Percentiles rank a stretch among this genome's conserved stretches.
Conservation (phyloP, 2,329 filamentous ascomycete genomes). For the Aspergillus texensis region DNA sequence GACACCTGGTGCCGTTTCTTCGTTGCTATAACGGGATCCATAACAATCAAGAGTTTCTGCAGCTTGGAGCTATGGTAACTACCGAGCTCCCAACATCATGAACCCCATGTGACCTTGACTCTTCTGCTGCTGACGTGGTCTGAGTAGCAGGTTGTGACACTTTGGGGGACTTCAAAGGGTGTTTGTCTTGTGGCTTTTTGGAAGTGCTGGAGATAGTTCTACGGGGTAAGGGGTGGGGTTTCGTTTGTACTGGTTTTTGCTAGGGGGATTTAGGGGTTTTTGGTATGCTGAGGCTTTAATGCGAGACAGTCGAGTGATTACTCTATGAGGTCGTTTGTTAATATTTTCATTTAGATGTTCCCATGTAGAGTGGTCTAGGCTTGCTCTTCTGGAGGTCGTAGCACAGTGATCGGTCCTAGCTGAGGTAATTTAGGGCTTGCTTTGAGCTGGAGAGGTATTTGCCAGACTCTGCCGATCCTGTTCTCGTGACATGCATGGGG, state of each 20-base stretch:
- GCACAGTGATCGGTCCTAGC: not conserved
- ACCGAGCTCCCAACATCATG: not conserved
- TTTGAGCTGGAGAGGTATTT: not conserved
- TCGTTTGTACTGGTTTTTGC: too few species aligned
- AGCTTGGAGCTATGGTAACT: not conserved
- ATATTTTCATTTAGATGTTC: accelerated
- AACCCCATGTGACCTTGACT: not conserved
- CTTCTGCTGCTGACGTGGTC: not conserved
- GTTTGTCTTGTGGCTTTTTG: not conserved
- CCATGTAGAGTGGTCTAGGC: not conserved
- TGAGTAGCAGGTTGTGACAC: not conserved
- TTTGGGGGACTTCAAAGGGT: not conserved
- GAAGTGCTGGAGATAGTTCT: too few species aligned
- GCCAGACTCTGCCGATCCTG: not conserved
- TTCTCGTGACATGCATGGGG: not conserved
- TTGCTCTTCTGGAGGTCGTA: not conserved
- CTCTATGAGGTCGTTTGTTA: not conserved
- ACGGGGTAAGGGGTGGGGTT: too few species aligned
- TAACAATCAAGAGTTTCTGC: not conserved
- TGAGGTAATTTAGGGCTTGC: not conserved
- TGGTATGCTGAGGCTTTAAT: not conserved
- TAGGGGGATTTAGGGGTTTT: not conserved
- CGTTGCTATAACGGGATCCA: not conserved
- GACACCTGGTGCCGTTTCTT: not conserved
- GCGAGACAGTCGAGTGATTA: not conserved